Evolutionary conservation across 129 eudicot genomes (phyloP).

Genomic region (Dittrichia graveolens): DNA sequence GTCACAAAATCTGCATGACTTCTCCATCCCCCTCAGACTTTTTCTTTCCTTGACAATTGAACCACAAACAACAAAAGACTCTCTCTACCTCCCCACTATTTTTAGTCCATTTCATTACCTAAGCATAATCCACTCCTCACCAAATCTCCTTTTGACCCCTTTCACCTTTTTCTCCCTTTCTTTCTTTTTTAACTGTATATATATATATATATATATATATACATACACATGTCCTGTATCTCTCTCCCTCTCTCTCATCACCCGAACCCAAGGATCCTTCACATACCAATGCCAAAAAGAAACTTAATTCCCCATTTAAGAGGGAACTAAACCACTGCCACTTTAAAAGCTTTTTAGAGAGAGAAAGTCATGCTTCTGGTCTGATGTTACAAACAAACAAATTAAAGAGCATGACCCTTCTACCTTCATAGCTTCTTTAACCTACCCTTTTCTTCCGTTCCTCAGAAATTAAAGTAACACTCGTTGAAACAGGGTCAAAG

Average conservation of each 20-base stretch:
- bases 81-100: conserved; percentile 34
- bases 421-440: conserved; percentile 39
- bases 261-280: conserved; percentile 27
- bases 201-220: not conserved
- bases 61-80: conserved; percentile 34
- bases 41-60: conserved; percentile 34
- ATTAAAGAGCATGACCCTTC: conserved; percentile 41
- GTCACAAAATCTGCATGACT: conserved; percentile 51
- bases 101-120: conserved; percentile 38
- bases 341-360: conserved; percentile 28
- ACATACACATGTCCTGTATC: conserved; percentile 24
- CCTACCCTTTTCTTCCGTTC: conserved; percentile 29
- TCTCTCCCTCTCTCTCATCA: conserved; percentile 8
- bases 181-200: not conserved
- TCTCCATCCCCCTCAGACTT: conserved; percentile 35
- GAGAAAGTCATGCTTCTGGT: conserved; percentile 44
- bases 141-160: conserved; percentile 22
- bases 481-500: conserved; percentile 34
- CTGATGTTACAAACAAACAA: conserved; percentile 44
- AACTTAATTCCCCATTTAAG: conserved; percentile 39
- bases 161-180: not conserved
- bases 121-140: conserved; percentile 34
- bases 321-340: conserved; percentile 46
- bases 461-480: not conserved
- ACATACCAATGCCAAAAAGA: conserved; percentile 26